These are phyloP conservation scores for Coemansia aciculifera DNA, from an alignment of 192 early-diverging fungal genomes.

Conservation along the genomic window DNA sequence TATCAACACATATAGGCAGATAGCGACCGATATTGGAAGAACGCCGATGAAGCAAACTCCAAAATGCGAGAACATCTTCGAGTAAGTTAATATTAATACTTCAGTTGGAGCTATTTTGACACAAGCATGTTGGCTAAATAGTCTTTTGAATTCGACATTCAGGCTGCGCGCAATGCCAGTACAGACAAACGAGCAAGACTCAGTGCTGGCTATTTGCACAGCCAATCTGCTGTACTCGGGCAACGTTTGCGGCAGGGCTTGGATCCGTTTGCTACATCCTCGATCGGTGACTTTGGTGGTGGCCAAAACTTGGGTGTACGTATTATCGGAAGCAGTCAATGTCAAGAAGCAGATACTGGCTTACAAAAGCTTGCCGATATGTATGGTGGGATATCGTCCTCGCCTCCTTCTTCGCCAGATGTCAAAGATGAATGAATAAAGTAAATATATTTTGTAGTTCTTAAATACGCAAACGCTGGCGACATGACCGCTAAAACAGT, in stretches of 20 bases:
- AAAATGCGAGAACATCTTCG: constrained; percentile 71
- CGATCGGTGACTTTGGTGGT: constrained; percentile 6
- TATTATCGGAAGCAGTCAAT: not conserved
- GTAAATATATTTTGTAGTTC: too few species aligned
- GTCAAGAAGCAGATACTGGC: not conserved
- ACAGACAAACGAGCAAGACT: not conserved
- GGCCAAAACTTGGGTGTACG: constrained; percentile 13
- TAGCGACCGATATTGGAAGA: constrained; percentile 74
- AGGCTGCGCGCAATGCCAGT: not conserved
- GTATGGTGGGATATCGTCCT: not conserved
- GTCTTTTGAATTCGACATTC: constrained; percentile 59
- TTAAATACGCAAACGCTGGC: not conserved
- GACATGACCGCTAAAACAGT: not conserved
- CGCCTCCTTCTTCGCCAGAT: not conserved
- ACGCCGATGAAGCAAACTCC: constrained; percentile 76
- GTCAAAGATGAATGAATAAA: not conserved
- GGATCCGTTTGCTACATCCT: constrained; percentile 30
- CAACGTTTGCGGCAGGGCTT: constrained; percentile 13
- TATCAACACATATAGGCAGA: constrained; percentile 51
- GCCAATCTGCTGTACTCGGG: not conserved
- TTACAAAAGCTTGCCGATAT: not conserved
- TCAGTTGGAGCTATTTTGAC: constrained; percentile 61
- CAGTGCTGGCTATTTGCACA: not conserved
- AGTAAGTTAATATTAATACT: constrained; percentile 16
- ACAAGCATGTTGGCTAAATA: constrained; percentile 4